Conservation (phyloP, 441 rosid species). For the Populus trichocarpa region DNA sequence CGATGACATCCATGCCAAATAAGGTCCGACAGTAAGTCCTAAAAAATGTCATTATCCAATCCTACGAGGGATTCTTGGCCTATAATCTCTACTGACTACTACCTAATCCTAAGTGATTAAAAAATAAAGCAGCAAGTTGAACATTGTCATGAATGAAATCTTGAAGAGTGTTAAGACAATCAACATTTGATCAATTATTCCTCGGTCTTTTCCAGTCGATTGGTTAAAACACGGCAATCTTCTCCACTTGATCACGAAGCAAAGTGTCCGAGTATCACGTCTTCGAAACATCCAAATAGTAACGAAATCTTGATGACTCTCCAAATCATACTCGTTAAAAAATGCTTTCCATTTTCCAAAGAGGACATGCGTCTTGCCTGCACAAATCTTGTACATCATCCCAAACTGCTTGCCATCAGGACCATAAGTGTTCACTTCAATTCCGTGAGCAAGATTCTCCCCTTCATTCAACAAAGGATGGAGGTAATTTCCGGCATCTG, state of each 20-base stretch:
- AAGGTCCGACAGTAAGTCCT: too few relatives aligned
- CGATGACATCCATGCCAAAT: too few relatives aligned
- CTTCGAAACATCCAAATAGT: slow-evolving; percentile 21
- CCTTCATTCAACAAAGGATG: slow-evolving; percentile 18
- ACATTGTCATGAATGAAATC: too few relatives aligned
- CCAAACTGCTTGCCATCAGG: slow-evolving; percentile 10
- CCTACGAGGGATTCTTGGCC: too few relatives aligned
- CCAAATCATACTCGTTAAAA: slow-evolving; percentile 3
- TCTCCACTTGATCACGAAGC: slow-evolving; percentile 12
- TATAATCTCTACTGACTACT: too few relatives aligned
- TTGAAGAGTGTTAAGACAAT: too few relatives aligned
- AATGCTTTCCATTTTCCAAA: slow-evolving; percentile 19
- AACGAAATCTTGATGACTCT: slow-evolving; percentile 11
- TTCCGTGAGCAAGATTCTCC: slow-evolving; percentile 8
- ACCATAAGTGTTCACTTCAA: slow-evolving; percentile 19
- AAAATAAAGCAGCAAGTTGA: too few relatives aligned
- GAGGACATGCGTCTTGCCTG: slow-evolving; percentile 13
- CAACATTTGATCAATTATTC: too few relatives aligned
- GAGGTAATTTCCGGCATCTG: not conserved
- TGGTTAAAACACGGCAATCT: not conserved
- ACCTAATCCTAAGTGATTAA: too few relatives aligned
- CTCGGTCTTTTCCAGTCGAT: too few relatives aligned
- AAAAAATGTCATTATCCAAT: too few relatives aligned
- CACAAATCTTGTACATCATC: slow-evolving; percentile 20
- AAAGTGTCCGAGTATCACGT: not conserved